phyloP scores from a whole-genome alignment of 768 basidiomycete species.

The Kondoa subrosea region DNA sequence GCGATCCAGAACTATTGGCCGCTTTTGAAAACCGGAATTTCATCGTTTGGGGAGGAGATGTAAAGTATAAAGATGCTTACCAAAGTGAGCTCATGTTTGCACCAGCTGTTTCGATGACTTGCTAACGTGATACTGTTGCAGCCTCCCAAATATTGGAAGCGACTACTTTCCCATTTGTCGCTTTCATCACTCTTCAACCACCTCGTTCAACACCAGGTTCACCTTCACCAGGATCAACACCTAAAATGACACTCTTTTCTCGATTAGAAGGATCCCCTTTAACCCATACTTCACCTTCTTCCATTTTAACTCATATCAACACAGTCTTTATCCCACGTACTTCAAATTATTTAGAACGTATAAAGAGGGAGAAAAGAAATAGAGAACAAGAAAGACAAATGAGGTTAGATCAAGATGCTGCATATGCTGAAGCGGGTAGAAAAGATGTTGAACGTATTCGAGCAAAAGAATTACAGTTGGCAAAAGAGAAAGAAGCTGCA shows the following conservation, averaged over 20 bases:
- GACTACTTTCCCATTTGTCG: conserved; percentile 82
- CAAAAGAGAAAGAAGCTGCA: conserved; percentile 29
- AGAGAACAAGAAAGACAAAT: conserved; percentile 43
- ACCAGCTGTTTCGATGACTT: conserved; percentile 15
- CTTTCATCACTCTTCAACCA: conserved; percentile 76
- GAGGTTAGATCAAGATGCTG: conserved; percentile 56
- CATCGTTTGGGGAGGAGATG: conserved; percentile 82
- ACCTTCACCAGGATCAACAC: conserved; percentile 28
- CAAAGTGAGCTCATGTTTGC: conserved; percentile 37
- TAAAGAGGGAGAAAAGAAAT: conserved; percentile 37
- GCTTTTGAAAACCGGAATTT: conserved; percentile 55
- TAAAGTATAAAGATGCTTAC: conserved; percentile 61
- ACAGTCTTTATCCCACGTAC: conserved; percentile 65
- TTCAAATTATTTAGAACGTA: conserved; percentile 50
- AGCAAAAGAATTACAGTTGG: conserved; percentile 40
- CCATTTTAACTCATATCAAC: conserved; percentile 51
- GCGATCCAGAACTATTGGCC: conserved; percentile 53
- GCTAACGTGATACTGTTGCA: conserved; percentile 28
- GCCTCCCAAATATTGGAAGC: conserved; percentile 44
- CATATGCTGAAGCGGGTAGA: conserved; percentile 49
- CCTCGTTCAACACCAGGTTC: conserved; percentile 35
- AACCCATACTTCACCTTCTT: conserved; percentile 47
- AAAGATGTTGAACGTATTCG: conserved; percentile 55
- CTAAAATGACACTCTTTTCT: conserved; percentile 62
- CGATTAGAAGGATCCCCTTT: conserved; percentile 56